phyloP scores from a whole-genome alignment of 2,329 filamentous ascomycete genomes.

The Xylariaceae sp. region DNA sequence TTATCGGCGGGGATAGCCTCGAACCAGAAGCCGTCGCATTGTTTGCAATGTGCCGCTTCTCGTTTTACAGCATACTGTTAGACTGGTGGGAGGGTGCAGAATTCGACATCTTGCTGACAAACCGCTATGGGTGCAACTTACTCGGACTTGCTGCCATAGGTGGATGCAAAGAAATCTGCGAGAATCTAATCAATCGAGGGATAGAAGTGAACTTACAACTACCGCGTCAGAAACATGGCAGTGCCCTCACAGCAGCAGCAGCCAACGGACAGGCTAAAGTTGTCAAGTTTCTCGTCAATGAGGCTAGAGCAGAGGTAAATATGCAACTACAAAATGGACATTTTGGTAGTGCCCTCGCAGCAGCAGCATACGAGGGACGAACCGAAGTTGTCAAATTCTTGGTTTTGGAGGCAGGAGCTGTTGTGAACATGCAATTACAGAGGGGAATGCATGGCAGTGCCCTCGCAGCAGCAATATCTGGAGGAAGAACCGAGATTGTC shows the following conservation, averaged over 20 bases:
- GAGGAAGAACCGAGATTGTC: not conserved
- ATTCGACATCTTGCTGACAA: not conserved
- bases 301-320: too few relatives aligned
- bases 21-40: not conserved
- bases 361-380: not conserved
- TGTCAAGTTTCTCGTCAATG: too few relatives aligned
- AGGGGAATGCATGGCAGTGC: not conserved
- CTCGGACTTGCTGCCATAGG: not conserved
- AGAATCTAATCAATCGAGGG: conserved; percentile 1
- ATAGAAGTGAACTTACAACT: not conserved
- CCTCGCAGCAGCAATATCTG: not conserved
- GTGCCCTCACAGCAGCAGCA: not conserved
- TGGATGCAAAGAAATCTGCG: conserved; percentile 1
- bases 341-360: not conserved
- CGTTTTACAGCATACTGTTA: conserved; percentile 2
- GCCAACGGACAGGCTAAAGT: not conserved
- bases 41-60: conserved; percentile 6
- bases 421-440: not conserved
- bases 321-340: not conserved
- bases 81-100: conserved; percentile 8
- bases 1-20: too few relatives aligned
- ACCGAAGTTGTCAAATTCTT: not conserved
- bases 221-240: too few relatives aligned
- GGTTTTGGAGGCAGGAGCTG: not conserved
- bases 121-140: not conserved